These are phyloP conservation scores for Fonsecaea nubica DNA, from an alignment of 2,329 filamentous ascomycete species.

Conservation along the genomic window DNA sequence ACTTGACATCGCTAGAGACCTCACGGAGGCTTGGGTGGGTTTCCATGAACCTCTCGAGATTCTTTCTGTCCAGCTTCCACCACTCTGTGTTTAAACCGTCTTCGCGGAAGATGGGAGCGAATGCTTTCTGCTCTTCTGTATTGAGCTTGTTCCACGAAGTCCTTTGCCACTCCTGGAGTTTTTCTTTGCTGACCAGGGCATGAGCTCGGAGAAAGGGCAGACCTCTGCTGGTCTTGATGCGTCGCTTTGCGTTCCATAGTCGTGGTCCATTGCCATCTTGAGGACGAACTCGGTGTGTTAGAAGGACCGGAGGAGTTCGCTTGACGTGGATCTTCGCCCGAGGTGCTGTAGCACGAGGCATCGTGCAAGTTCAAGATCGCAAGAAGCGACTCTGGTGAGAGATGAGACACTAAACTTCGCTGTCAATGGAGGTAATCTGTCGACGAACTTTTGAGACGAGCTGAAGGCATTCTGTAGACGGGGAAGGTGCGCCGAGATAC, in stretches of 20 bases:
- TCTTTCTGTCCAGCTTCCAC: conserved; percentile 36
- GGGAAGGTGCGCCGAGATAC: conserved; percentile 11
- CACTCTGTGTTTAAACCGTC: conserved; percentile 26
- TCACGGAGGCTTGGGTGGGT: conserved; percentile 23
- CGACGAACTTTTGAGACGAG: background rate
- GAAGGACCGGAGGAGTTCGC: conserved; percentile 8
- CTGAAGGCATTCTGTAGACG: background rate
- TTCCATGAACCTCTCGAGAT: conserved; percentile 38
- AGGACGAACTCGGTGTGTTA: conserved; percentile 16
- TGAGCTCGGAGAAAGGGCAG: conserved; percentile 10
- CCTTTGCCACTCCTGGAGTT: conserved; percentile 9
- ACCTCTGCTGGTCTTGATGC: conserved; percentile 32
- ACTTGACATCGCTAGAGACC: conserved; percentile 31
- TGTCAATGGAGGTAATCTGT: background rate
- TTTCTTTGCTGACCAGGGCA: conserved; percentile 11
- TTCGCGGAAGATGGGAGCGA: conserved; percentile 4
- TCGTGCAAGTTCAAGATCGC: background rate
- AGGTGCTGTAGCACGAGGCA: conserved; percentile 13
- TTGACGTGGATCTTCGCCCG: conserved; percentile 25
- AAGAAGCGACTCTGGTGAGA: background rate
- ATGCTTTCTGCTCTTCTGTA: conserved; percentile 9
- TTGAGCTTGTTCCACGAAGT: conserved; percentile 4
- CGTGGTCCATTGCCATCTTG: conserved; percentile 25
- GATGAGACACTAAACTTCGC: background rate
- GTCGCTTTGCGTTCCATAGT: conserved; percentile 40